Conservation (phyloP, 1,139 yeast genomes). For the Protomyces lactucae-debilis region DNA sequence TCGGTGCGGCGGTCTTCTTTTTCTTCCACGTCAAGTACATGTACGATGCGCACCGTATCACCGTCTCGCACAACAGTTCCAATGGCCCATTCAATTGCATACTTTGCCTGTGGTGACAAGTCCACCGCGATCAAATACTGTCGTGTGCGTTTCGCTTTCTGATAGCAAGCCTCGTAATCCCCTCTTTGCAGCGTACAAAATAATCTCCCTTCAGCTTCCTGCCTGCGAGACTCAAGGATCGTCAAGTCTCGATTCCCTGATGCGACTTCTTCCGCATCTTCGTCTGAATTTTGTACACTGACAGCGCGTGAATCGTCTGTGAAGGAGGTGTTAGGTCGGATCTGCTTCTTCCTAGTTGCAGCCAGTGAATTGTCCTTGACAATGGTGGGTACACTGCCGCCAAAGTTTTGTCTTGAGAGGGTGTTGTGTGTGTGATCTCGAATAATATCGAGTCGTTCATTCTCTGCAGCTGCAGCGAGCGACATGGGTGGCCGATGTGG, state of each 20-base stretch:
- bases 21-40: slow-evolving; percentile 61
- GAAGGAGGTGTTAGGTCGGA: slow-evolving; percentile 17
- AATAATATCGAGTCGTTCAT: slow-evolving; percentile 17
- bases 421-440: slow-evolving; percentile 16
- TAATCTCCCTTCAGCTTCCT: slow-evolving; percentile 48
- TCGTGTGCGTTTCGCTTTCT: slow-evolving; percentile 52
- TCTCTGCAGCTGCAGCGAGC: slow-evolving; percentile 23
- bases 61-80: slow-evolving; percentile 85
- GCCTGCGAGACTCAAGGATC: slow-evolving; percentile 47
- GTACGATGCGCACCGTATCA: slow-evolving; percentile 71
- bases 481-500: slow-evolving; percentile 11
- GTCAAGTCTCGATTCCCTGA: slow-evolving; percentile 50
- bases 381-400: slow-evolving; percentile 1
- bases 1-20: slow-evolving; percentile 31
- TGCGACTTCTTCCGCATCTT: slow-evolving; percentile 18
- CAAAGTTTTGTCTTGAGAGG: background rate
- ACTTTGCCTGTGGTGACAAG: slow-evolving; percentile 75
- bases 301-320: slow-evolving; percentile 3
- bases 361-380: slow-evolving; percentile 18
- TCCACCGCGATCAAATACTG: slow-evolving; percentile 75
- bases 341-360: slow-evolving; percentile 10
- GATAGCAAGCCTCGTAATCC: slow-evolving; percentile 47
- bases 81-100: slow-evolving; percentile 84
- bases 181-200: slow-evolving; percentile 70
- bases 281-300: background rate